A percentile compares a stretch with the other conserved stretches of the same genome.
Conservation (phyloP, 2,329 filamentous ascomycete species). For the Ambrosiella cleistominuta region DNA sequence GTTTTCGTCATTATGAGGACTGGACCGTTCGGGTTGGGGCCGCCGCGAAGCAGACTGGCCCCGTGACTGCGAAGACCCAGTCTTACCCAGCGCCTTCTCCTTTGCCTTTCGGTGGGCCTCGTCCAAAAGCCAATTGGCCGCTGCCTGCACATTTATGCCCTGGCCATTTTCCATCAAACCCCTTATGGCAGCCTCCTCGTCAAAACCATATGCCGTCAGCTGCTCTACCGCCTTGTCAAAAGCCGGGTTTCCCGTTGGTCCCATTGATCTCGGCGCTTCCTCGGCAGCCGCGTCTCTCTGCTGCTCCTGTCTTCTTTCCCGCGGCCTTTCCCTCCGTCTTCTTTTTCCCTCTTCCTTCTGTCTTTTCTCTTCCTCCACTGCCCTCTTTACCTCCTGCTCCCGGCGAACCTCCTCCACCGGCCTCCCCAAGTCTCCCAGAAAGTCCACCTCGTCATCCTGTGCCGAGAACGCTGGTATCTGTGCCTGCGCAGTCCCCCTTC, state of each 20-base stretch:
- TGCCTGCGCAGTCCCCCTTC: conserved; percentile 13
- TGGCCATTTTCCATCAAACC: conserved; percentile 67
- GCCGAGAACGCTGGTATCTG: conserved; percentile 14
- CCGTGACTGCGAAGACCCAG: conserved; percentile 16
- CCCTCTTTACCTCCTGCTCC: conserved; percentile 19
- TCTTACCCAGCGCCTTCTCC: conserved; percentile 43
- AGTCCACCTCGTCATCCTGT: conserved; percentile 41
- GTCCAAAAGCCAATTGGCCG: conserved; percentile 76
- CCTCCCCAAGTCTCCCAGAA: conserved; percentile 45
- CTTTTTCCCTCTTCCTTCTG: not conserved
- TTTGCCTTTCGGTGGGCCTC: conserved; percentile 76
- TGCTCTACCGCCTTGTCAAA: conserved; percentile 72
- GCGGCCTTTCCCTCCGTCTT: conserved; percentile 9
- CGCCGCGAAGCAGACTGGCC: not conserved
- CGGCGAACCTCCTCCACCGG: conserved; percentile 46
- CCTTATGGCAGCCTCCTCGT: conserved; percentile 61
- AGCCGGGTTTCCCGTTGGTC: conserved; percentile 5
- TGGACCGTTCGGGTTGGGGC: not conserved
- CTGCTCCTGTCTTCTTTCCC: conserved; percentile 15
- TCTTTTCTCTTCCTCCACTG: not conserved
- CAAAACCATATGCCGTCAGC: conserved; percentile 87
- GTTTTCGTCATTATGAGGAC: conserved; percentile 12
- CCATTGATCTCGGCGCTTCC: conserved; percentile 14
- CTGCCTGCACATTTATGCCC: conserved; percentile 65
- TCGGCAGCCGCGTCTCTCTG: conserved; percentile 26